Base-by-base conservation (phyloP, 139 green algal genomes). In the Chlamydomonas sphaeroides region DNA sequence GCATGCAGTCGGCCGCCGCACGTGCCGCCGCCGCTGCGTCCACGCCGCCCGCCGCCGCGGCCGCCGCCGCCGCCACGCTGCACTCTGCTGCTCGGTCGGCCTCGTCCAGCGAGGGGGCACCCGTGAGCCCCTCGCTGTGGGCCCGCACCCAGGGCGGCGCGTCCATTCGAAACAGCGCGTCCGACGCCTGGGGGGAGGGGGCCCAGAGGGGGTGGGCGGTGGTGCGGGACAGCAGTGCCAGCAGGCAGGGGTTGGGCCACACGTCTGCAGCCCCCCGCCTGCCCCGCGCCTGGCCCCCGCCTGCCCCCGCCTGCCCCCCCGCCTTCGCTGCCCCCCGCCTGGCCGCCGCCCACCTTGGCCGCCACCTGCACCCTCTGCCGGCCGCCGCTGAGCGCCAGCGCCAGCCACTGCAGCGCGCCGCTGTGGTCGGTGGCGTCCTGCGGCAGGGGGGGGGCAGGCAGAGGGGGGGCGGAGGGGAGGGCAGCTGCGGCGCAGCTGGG, bases 151-250 rank as follows among this genome's bases (percentile, higher is more conserved):
- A 81, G 15, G 74, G 74, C 15, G 74, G 59, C 5, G 61, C 62
- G 41, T 81, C 74, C 74, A 71, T 71, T 30, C 59, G 59, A 32
- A 71, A 63, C 41, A 81, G 74, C 39, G 59, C 61, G 41, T 81
- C 61, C 1, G 61, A 62, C 2, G 72, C 61, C 74, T 81, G 74
- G 0, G 5, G 15, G 68, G 8, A 28, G 10, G 10, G 20, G 6
- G 41, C 36, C 20, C 7, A 18, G 28, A 26, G 67, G 8, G 41
- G 26, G 41, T 3, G 57, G 26, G 25, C 36, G n/a, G n/a, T n/a
- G n/a, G n/a, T n/a, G n/a, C n/a, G n/a, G n/a, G n/a, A n/a, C n/a
- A n/a, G n/a, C n/a, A n/a, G n/a, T n/a, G n/a, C n/a, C n/a, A n/a
- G n/a, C n/a, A n/a, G n/a, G n/a, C n/a, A n/a, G n/a, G n/a, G n/a